Evolutionary conservation across 139 green algal species (phyloP).

Genomic region (Chlorella vulgaris): DNA sequence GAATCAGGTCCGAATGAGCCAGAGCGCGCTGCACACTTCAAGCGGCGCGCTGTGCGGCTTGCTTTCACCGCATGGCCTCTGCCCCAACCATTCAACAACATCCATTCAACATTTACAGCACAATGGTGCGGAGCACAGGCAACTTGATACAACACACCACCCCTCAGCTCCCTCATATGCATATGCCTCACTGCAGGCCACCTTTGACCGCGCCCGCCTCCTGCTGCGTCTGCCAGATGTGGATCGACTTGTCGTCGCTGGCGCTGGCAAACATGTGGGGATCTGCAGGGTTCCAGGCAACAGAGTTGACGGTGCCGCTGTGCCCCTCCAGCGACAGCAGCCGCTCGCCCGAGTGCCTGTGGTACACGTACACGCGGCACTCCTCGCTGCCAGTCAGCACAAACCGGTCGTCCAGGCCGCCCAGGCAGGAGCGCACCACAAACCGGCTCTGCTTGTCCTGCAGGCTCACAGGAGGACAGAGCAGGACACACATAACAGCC

Average conservation of each 20-base stretch:
- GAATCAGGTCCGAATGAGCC: too few species aligned
- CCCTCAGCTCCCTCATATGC: too few species aligned
- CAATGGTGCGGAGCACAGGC: too few species aligned
- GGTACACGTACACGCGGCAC: conserved; percentile 37
- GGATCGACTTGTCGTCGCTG: conserved; percentile 42
- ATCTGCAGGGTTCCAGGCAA: conserved; percentile 93
- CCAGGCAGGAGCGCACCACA: conserved; percentile 89
- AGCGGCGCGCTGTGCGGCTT: neutral
- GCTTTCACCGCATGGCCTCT: too few species aligned
- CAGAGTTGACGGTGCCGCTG: conserved; percentile 81
- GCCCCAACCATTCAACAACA: too few species aligned
- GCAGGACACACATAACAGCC: neutral
- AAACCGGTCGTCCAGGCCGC: conserved; percentile 73
- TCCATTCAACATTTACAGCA: neutral
- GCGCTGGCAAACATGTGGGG: conserved; percentile 39
- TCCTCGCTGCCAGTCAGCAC: conserved; percentile 84
- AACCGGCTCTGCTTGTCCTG: conserved; percentile 62
- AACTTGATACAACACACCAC: too few species aligned
- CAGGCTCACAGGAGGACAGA: neutral
- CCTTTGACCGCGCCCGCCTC: neutral
- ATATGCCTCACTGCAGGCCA: conserved; percentile 6
- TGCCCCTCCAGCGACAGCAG: conserved; percentile 88
- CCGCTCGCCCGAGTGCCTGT: conserved; percentile 56
- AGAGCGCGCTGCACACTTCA: too few species aligned
- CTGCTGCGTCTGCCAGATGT: conserved; percentile 37